Evolutionary conservation across 768 basidiomycete genomes (phyloP), one percentile per base, ranked within the genome.

Genomic region (Amanita jacksonii): DNA sequence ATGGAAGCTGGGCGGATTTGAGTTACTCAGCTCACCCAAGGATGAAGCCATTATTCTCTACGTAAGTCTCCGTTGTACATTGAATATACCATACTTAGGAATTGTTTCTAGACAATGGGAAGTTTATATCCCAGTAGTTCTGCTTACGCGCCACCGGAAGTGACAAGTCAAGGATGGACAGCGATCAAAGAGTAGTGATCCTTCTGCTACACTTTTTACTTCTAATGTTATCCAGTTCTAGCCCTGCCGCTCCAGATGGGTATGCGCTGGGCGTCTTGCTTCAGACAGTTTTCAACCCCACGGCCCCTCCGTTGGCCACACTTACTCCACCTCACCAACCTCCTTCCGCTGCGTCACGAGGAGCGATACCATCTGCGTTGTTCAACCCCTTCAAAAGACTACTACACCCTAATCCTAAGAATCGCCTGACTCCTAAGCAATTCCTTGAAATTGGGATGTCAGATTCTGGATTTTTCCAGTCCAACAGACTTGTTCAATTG

Each of bases 1-100:
- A 66, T 98, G 94, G 96, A 88, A 88, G 56, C 66, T 99, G 6
- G 93, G 89, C 15, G 94, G 94, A 1, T 92, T 98, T 55, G 96
- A 99, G 55, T 64, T 94, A 0, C 61, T 96, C 49, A 91, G 89
- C 53, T 87, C 74, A 51, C 73, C 82, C 7, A 85, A 79, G 52
- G 93, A 97, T 41, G 80, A 86, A 10, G 60, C 69, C 35, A 76
- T 85, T 24, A 74, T 86, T 12, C 66, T 92, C 56, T 94, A 86
- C 69, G 90, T 92, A 64, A 62, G 84, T 64, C 52, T 32, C 51
- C 18, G 2, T 30, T 33, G 19, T 38, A 19, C 8, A 18, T 50
- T 15, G n/a, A 31, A 45, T 24, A 49, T 33, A 51, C 49, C 38
- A 32, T 41, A 41, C 31, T 4, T 36, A 15, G 28, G 24, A 46